These are phyloP conservation scores for Vinca major DNA, from an alignment of 305 asterid species.

Conservation along the genomic window DNA sequence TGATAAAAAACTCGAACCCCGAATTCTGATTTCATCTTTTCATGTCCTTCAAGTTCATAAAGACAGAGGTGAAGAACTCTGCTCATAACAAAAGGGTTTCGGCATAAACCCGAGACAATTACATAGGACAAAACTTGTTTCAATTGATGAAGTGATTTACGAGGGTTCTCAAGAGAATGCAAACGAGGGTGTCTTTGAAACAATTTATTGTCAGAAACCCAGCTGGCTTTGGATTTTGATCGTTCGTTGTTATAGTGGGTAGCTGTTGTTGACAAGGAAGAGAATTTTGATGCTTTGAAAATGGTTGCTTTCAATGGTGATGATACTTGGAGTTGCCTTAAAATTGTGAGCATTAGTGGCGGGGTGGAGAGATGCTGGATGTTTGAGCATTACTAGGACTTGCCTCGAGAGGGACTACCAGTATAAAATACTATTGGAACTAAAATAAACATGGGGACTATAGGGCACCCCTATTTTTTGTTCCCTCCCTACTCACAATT, in stretches of 20 bases:
- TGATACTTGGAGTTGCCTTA: background rate
- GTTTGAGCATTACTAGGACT: background rate
- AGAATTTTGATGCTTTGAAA: background rate
- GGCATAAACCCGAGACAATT: slow-evolving; percentile 36
- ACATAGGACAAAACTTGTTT: slow-evolving; percentile 27
- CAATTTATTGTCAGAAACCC: slow-evolving; percentile 42
- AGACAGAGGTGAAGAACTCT: slow-evolving; percentile 31
- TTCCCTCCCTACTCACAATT: no score
- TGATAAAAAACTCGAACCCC: slow-evolving; percentile 29
- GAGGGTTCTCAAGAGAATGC: slow-evolving; percentile 22
- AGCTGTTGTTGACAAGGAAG: background rate
- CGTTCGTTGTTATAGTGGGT: background rate
- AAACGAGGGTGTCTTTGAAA: slow-evolving; percentile 40
- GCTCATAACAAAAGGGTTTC: slow-evolving; percentile 45
- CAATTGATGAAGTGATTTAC: slow-evolving; percentile 28
- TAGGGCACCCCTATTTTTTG: no score
- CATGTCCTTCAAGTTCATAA: slow-evolving; percentile 22
- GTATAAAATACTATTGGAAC: no score
- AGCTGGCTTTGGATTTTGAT: slow-evolving; percentile 3
- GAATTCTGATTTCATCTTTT: slow-evolving; percentile 14
- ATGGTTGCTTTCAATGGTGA: slow-evolving; percentile 1
- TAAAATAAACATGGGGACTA: no score
- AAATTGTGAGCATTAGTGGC: background rate
- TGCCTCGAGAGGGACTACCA: background rate
- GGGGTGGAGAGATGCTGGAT: background rate